Conservation (phyloP, 371 early-diverging fungal species). For the Lichtheimia ornata region DNA sequence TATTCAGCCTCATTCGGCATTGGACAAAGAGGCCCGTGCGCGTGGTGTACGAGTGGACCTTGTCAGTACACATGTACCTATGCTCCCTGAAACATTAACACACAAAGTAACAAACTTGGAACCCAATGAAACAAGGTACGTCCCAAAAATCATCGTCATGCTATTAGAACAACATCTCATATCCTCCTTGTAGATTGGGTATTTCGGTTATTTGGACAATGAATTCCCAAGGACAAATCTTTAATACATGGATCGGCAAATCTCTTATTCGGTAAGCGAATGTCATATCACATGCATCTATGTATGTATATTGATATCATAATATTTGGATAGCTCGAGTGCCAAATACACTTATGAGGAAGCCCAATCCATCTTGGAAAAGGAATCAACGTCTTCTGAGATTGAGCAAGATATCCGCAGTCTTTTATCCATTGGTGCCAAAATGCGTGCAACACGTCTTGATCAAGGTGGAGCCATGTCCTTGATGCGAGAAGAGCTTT, state of each 20-base stretch:
- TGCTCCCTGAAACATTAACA: conserved; percentile 92
- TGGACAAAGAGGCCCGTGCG: conserved; percentile 90
- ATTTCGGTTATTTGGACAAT: conserved; percentile 90
- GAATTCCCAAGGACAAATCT: conserved; percentile 58
- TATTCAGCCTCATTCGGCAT: conserved; percentile 76
- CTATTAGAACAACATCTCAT: no score
- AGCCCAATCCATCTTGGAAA: conserved; percentile 80
- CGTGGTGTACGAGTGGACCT: conserved; percentile 95
- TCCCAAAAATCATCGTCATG: no score
- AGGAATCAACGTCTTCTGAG: conserved; percentile 16
- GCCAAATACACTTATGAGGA: conserved; percentile 81
- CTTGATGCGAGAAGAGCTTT: conserved; percentile 64
- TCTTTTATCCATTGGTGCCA: conserved; percentile 80
- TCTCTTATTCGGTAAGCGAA: conserved; percentile 68
- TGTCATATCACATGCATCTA: background rate
- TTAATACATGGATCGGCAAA: conserved; percentile 69
- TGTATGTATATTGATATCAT: background rate
- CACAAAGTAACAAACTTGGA: conserved; percentile 58
- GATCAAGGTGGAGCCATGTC: conserved; percentile 65
- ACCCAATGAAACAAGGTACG: conserved; percentile 6
- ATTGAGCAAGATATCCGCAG: conserved; percentile 58
- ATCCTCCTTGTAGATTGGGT: conserved; percentile 61
- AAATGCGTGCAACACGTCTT: conserved; percentile 65
- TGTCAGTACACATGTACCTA: conserved; percentile 87
- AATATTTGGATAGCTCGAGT: conserved; percentile 36